Evolutionary conservation across 352 stramenopile species (phyloP), one percentile per base, ranked within the genome.

Genomic region (Globisporangium recalcitrans): DNA sequence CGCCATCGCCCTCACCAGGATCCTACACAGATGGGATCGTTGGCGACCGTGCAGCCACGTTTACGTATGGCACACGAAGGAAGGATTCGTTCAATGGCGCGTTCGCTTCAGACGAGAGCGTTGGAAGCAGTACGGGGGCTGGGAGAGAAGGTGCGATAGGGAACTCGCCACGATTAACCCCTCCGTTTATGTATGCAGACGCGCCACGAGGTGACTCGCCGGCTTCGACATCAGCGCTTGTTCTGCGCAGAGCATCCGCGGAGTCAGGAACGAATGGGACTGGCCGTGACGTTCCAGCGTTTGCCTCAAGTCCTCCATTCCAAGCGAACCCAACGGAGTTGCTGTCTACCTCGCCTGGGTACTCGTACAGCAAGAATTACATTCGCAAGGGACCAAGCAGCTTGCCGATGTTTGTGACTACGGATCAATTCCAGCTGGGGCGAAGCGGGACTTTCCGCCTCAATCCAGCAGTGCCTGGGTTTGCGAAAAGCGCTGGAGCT

Each of bases 351-450:
- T 90, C 83, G 3, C 83, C 83, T 29, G 83, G 77, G 0, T 90
- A 90, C 60, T 85, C 75, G 13, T 86, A 88, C 67, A 87, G 71
- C 62, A 92, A 87, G 63, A 84, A 86, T 31, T 88, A 77, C 44
- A 68, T 82, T 52, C 60, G 65, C 46, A 77, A 78, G 22, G 62
- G 72, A 42, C 70, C 73, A 6, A 77, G 80, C 22, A 79, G 66
- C 29, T 44, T 76, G 9, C 78, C 78, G 5, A 85, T 79, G 13
- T 85, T 90, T 48, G 63, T 78, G 21, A 88, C 80, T 13, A 91
- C 78, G 0, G 79, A 88, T 34, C 65, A 75, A 36, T 77, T 74
- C 24, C 75, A 84, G 29, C 52, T 71, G 5, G 63, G 74, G 14
- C 58, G 75, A 51, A 31, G 46, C 11, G 40, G 19, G 53, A 70